phyloP scores from a whole-genome alignment of 352 stramenopile genomes.

The Thalassiosira livingstoniorum region DNA sequence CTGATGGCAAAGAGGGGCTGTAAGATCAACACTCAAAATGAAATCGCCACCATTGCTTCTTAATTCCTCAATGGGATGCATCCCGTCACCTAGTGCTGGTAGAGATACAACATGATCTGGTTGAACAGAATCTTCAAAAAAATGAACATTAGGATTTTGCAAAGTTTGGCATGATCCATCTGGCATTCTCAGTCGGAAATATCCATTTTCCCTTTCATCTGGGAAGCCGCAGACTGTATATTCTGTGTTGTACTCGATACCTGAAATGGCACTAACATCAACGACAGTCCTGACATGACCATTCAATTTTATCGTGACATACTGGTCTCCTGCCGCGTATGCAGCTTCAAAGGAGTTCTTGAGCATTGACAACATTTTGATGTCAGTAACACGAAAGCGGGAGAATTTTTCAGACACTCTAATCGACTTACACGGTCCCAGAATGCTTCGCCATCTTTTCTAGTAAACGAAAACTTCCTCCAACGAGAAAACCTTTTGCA shows the following conservation, averaged over 20 bases:
- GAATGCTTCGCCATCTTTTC: conserved; percentile 52
- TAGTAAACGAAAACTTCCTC: conserved; percentile 63
- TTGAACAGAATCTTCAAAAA: conserved; percentile 51
- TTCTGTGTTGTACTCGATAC: conserved; percentile 63
- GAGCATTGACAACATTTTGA: neutral
- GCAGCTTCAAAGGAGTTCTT: conserved; percentile 36
- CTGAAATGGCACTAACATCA: conserved; percentile 25
- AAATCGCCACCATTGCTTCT: conserved; percentile 47
- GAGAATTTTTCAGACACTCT: neutral
- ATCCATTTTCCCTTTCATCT: conserved; percentile 29
- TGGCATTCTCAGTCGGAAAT: conserved; percentile 45
- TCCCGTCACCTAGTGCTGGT: conserved; percentile 34
- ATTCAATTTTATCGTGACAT: conserved; percentile 63
- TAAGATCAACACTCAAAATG: conserved; percentile 49
- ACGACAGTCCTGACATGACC: conserved; percentile 59
- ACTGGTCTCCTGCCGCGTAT: conserved; percentile 37
- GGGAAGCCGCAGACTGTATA: conserved; percentile 61
- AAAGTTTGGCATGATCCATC: conserved; percentile 53
- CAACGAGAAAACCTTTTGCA: conserved; percentile 55
- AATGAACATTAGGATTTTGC: conserved; percentile 53
- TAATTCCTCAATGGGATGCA: conserved; percentile 53
- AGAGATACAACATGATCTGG: conserved; percentile 49
- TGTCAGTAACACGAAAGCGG: neutral
- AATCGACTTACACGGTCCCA: neutral
- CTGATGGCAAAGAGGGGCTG: conserved; percentile 47